Evolutionary conservation across 371 early-diverging fungal species (phyloP), one percentile per base, ranked within the genome.

Genomic region (Globomyces sp.): DNA sequence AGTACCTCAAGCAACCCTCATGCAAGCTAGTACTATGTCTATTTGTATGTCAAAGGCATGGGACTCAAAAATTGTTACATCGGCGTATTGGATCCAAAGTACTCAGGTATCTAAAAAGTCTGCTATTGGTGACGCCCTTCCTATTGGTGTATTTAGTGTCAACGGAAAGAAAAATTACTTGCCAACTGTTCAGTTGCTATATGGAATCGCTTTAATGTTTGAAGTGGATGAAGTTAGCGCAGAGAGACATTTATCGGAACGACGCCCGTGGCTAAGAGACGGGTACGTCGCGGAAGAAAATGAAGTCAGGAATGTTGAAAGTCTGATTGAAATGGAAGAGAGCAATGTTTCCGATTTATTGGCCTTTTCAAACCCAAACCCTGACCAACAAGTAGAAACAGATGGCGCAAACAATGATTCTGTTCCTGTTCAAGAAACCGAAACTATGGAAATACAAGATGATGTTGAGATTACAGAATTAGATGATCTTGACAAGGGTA

Each of bases 81-180:
- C 88, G 39, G 98, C 99, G 0, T 99, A 91, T 81, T 99, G 98
- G 95, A 99, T 99, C 0, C 78, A 89, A 58, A 86, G 90, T 0
- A 81, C 90, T 65, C 99, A 99, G 74, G 97, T 96, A 4, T 91
- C 92, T 55, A 98, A 98, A 76, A 89, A 94, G 2, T 95, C 99
- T 9, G 96, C 98, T 0, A 90, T 96, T 1, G 99, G 99, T 39
- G 99, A 99, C 74, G 96, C 90, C 72, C 76, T 99, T 57, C 85
- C 91, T 0, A 94, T 97, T 0, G 99, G 99, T 44, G 88, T 90
- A 69, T 99, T 99, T 77, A 93, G 95, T 92, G 93, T 99, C 69
- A 87, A 92, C 55, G 99, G 99, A 57, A 94, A 93, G 76, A 99
- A 99, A 81, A 95, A 93, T 76, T 95, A 74, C 72, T 67, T 86